These are phyloP conservation scores for Daldinia grandis DNA, from an alignment of 495 filamentous ascomycete genomes.

Conservation along the genomic window DNA sequence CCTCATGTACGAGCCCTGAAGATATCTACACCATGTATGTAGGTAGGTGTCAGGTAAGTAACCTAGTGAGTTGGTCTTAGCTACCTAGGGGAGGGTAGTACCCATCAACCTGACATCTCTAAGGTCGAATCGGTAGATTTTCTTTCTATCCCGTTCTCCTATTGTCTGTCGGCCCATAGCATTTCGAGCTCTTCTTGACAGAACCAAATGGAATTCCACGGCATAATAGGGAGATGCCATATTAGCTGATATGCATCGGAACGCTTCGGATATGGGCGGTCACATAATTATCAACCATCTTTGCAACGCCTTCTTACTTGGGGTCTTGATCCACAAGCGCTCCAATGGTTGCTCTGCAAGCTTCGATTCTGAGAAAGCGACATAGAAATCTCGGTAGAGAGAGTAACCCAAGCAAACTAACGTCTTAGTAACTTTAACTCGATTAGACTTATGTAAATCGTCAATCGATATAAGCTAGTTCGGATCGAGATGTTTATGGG, in stretches of 20 bases:
- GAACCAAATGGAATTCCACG: constrained; percentile 4
- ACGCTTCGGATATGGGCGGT: constrained; percentile 24
- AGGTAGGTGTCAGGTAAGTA: neutral
- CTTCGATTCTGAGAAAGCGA: constrained; percentile 1
- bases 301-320: constrained; percentile 8
- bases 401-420: neutral
- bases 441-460: neutral
- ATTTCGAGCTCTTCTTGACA: neutral
- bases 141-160: neutral
- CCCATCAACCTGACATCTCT: neutral
- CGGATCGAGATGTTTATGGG: neutral
- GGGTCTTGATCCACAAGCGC: constrained; percentile 15
- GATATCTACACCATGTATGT: neutral
- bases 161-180: neutral
- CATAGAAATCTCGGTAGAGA: neutral
- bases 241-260: constrained; percentile 32
- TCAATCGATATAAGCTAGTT: neutral
- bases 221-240: constrained; percentile 5
- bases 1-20: neutral
- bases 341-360: constrained; percentile 13
- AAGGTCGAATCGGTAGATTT: neutral
- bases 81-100: neutral
- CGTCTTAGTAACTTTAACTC: constrained; percentile 5
- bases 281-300: constrained; percentile 9
- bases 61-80: neutral